Evolutionary conservation across 495 filamentous ascomycete genomes (phyloP).

Genomic region (Tuber microsphaerosporum): DNA sequence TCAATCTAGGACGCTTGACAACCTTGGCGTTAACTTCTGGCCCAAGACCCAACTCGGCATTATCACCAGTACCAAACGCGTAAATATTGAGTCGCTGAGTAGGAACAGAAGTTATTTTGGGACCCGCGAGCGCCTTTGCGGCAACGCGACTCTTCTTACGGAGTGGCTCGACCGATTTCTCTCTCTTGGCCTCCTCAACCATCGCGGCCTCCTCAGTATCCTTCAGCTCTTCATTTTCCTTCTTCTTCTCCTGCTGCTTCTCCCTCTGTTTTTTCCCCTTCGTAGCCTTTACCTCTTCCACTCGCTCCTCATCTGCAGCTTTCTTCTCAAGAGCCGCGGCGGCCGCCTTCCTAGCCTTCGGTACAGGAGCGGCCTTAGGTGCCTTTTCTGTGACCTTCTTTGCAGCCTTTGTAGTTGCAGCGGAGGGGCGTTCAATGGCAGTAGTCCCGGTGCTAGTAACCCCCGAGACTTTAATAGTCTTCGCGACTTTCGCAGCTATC

Average conservation of each 20-base stretch:
- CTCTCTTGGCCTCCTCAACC: slow-evolving; percentile 43
- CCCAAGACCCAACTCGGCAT: slow-evolving; percentile 62
- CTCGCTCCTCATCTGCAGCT: slow-evolving; percentile 23
- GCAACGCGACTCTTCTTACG: slow-evolving; percentile 30
- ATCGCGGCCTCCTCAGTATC: slow-evolving; percentile 16
- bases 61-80: slow-evolving; percentile 62
- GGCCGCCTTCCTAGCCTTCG: slow-evolving; percentile 27
- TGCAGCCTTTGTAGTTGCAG: slow-evolving; percentile 12
- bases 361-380: slow-evolving; percentile 6
- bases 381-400: slow-evolving; percentile 36
- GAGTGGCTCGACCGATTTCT: slow-evolving; percentile 44
- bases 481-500: slow-evolving; percentile 14
- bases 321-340: slow-evolving; percentile 20
- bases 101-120: slow-evolving; percentile 35
- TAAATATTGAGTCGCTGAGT: slow-evolving; percentile 55
- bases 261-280: neutral
- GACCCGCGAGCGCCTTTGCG: neutral
- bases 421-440: neutral
- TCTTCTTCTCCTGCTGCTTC: slow-evolving; percentile 1
- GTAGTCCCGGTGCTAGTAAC: slow-evolving; percentile 21
- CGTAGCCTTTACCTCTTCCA: slow-evolving; percentile 11
- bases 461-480: slow-evolving; percentile 18
- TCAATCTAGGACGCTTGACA: slow-evolving; percentile 63
- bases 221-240: slow-evolving; percentile 23
- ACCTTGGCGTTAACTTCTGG: slow-evolving; percentile 55